Evolutionary conservation across 495 filamentous ascomycete genomes (phyloP), one percentile per base, ranked within the genome.

Genomic region (Evansstolkia leycettana): DNA sequence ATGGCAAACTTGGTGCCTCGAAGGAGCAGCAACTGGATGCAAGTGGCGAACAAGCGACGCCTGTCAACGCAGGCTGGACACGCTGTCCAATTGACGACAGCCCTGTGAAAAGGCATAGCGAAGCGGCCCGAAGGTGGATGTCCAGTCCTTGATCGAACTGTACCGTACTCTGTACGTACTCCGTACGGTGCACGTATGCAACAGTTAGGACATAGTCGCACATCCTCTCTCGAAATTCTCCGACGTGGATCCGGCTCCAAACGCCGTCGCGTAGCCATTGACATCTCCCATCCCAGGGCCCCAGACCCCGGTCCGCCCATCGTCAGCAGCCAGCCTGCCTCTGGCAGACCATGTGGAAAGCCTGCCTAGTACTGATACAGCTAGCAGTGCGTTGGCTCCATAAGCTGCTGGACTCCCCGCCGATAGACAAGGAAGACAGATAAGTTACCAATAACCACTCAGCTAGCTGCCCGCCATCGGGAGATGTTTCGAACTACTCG

Each of bases 321-420:
- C 36, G 36, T 41, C 34, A 13, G 33, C 38, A 45, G 45, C 45
- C 34, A 42, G 48, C 42, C 37, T 31, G 40, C 40, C 31, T 33
- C 35, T 28, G 26, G 38, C 37, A 47, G 8, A 25, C 46, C 46
- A 49, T 43, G 46, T 50, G 46, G 49, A 38, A 52, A 31, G 33
- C 18, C 33, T 7, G 14, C 28, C 28, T 29, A n/a, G 20, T 46
- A 40, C 46, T 41, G 43, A 40, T 32, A 34, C 35, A 33, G 33
- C 42, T 45, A 46, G 50, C 46, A 33, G 40, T 42, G 39, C 41
- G 37, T 45, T 53, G 46, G 43, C 50, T 45, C 39, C 43, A 40
- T 38, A 45, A 45, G 41, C 50, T 39, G 44, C 50, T 41, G 42
- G 43, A 48, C 20, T 5, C 20, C 20, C 20, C 5, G 20, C 20